These are phyloP conservation scores for Blastobotrys capitulatus DNA, from an alignment of 1,139 yeast species.

Conservation along the genomic window DNA sequence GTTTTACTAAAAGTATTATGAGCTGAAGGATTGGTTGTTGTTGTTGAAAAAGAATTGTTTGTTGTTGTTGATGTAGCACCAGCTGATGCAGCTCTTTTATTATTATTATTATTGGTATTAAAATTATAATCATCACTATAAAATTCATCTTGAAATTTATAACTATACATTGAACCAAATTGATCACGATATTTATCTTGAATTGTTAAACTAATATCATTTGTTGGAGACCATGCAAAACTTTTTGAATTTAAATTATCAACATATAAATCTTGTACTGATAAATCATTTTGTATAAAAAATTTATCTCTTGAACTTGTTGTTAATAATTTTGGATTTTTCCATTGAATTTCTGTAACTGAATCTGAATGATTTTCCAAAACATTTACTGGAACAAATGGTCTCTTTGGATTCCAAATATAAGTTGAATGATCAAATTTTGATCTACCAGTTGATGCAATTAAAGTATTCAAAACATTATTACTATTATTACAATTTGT, in stretches of 20 bases:
- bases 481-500: not conserved
- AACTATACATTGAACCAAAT: constrained; percentile 12
- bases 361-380: constrained; percentile 48
- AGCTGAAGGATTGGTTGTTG: not conserved
- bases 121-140: not conserved
- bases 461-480: constrained; percentile 42
- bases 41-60: not conserved
- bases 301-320: constrained; percentile 50
- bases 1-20: not conserved
- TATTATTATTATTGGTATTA: too few species aligned
- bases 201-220: constrained; percentile 45
- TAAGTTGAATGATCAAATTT: constrained; percentile 66
- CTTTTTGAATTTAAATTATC: constrained; percentile 51
- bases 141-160: constrained; percentile 7
- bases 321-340: constrained; percentile 46
- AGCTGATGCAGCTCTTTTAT: not conserved
- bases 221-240: constrained; percentile 51
- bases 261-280: constrained; percentile 44
- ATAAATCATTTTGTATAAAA: constrained; percentile 52
- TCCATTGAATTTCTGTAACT: constrained; percentile 48
- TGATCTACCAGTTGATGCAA: constrained; percentile 73
- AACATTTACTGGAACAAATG: constrained; percentile 67
- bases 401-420: constrained; percentile 68
- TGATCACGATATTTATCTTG: constrained; percentile 15
- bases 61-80: not conserved